Percentiles rank a stretch among this genome's conserved stretches.
phyloP scores from a whole-genome alignment of 2,329 filamentous ascomycete genomes.

The Fusarium irregulare region DNA sequence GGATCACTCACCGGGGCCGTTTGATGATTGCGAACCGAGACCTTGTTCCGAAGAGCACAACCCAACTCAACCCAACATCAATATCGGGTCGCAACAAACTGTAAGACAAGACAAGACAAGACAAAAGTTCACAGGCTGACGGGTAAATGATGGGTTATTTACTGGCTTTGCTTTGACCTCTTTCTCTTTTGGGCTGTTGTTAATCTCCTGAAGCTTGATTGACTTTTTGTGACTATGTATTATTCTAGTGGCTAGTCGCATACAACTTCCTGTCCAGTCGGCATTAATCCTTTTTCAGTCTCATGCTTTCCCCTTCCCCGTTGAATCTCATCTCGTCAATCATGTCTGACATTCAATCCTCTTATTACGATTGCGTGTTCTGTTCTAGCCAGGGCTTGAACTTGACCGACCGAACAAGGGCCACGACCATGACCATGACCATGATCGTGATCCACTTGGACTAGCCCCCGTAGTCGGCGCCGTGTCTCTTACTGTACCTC shows the following conservation, averaged over 20 bases:
- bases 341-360: slow-evolving; percentile 30
- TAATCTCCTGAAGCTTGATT: slow-evolving; percentile 19
- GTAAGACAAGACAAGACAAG: background rate
- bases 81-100: slow-evolving; percentile 9
- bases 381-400: slow-evolving; percentile 9
- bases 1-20: slow-evolving; percentile 27
- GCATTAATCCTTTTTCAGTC: slow-evolving; percentile 9
- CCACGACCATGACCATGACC: slow-evolving; percentile 8
- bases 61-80: slow-evolving; percentile 3
- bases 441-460: slow-evolving; percentile 19
- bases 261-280: slow-evolving; percentile 18
- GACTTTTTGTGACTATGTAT: slow-evolving; percentile 5
- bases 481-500: slow-evolving; percentile 27
- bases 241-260: background rate
- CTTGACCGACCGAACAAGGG: slow-evolving; percentile 15
- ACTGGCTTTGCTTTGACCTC: slow-evolving; percentile 16
- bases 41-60: slow-evolving; percentile 33
- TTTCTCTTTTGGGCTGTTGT: slow-evolving; percentile 5
- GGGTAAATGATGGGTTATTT: background rate
- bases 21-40: slow-evolving; percentile 33
- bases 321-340: slow-evolving; percentile 32
- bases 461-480: slow-evolving; percentile 38
- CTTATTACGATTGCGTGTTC: slow-evolving; percentile 17
- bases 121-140: background rate
- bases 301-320: slow-evolving; percentile 6